These are phyloP conservation scores for Fusarium protoensiforme DNA, from an alignment of 2,329 filamentous ascomycete species.

Conservation along the genomic window DNA sequence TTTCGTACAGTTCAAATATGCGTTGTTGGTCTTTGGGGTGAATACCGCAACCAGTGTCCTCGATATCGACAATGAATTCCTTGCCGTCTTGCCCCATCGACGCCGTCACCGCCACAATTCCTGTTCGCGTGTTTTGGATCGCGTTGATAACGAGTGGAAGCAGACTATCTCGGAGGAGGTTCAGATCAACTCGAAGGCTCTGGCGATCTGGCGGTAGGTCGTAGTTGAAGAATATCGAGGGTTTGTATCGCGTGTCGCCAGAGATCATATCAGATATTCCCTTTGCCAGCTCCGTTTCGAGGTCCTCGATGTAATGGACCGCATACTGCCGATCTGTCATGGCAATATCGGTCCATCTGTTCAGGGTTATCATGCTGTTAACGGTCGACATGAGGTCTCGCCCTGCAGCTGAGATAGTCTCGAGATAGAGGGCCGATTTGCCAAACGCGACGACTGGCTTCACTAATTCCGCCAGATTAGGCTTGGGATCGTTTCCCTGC, in stretches of 20 bases:
- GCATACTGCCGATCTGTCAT: constrained; percentile 45
- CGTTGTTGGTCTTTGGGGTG: constrained; percentile 46
- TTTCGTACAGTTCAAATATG: constrained; percentile 58
- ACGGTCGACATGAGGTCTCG: constrained; percentile 57
- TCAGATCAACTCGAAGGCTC: constrained; percentile 50
- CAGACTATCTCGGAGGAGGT: constrained; percentile 54
- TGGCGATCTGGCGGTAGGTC: constrained; percentile 32
- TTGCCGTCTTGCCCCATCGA: constrained; percentile 45
- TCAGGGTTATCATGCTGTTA: constrained; percentile 56
- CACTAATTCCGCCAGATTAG: constrained; percentile 2
- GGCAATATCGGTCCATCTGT: constrained; percentile 52
- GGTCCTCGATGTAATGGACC: constrained; percentile 14
- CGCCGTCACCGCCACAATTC: constrained; percentile 50
- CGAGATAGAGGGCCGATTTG: constrained; percentile 34
- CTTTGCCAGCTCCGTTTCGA: constrained; percentile 27
- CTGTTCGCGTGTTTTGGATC: constrained; percentile 52
- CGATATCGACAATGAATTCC: constrained; percentile 51
- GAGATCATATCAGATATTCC: constrained; percentile 2
- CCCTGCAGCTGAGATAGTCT: constrained; percentile 53
- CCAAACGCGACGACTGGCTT: neutral
- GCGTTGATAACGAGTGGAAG: constrained; percentile 55
- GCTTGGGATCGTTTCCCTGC: neutral
- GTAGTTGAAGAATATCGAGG: constrained; percentile 32
- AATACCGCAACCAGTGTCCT: constrained; percentile 57
- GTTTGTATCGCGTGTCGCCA: constrained; percentile 12